phyloP scores from a whole-genome alignment of 2,329 filamentous ascomycete genomes.

The Biscogniauxia marginata region DNA sequence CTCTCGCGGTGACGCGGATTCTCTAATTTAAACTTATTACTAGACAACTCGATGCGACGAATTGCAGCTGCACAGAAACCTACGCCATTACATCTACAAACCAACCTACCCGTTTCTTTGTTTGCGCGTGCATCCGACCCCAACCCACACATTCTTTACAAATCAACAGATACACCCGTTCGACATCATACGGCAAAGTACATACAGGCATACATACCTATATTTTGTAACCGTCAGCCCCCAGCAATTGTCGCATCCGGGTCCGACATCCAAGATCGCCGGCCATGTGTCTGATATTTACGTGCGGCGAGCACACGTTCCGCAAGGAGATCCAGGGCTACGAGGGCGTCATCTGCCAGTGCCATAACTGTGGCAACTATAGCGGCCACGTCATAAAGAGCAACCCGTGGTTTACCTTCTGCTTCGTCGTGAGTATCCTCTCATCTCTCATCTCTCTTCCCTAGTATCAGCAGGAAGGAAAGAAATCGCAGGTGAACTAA shows the following conservation, averaged over 20 bases:
- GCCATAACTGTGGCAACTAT: slow-evolving; percentile 67
- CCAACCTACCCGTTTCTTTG: too few species aligned
- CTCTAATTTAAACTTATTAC: background rate
- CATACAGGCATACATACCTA: too few species aligned
- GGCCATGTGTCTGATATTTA: slow-evolving; percentile 61
- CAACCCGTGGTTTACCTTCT: slow-evolving; percentile 76
- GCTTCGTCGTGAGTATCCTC: slow-evolving; percentile 60
- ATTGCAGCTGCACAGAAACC: too few species aligned
- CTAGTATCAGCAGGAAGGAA: background rate
- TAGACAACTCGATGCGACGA: background rate
- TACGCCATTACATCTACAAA: too few species aligned
- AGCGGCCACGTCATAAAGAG: slow-evolving; percentile 59
- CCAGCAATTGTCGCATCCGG: background rate
- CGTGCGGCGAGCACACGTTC: slow-evolving; percentile 62
- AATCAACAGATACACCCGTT: too few species aligned
- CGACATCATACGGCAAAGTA: too few species aligned
- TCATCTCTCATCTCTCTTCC: background rate
- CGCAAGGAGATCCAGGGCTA: slow-evolving; percentile 60
- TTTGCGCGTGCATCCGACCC: too few species aligned
- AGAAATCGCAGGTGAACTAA: slow-evolving; percentile 9
- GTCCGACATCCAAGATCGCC: background rate
- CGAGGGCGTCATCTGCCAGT: slow-evolving; percentile 60
- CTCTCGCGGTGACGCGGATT: slow-evolving; percentile 17
- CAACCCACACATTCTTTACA: too few species aligned
- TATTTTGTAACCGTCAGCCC: too few species aligned